Percentiles rank a stretch among this genome's conserved stretches.
Evolutionary conservation across 805 yeast species (phyloP).

Genomic region (Jamesozyma rosinii): DNA sequence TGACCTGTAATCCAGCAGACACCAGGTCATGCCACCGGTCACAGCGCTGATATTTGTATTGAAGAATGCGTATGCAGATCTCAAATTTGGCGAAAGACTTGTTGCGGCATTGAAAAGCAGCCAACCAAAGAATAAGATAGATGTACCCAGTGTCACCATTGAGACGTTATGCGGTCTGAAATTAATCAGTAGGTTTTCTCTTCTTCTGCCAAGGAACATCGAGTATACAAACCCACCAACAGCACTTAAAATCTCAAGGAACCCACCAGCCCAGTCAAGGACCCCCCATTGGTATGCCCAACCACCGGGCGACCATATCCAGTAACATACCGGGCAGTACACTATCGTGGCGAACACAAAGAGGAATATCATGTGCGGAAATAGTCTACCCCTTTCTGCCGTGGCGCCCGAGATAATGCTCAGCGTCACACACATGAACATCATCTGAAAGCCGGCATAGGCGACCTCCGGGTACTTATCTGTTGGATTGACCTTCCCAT

Average conservation of each 20-base stretch:
- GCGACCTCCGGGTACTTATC: conserved; percentile 67
- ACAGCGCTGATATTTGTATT: conserved; percentile 86
- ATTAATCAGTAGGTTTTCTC: conserved; percentile 64
- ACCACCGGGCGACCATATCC: conserved; percentile 91
- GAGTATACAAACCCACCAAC: conserved; percentile 82
- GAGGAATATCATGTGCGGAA: conserved; percentile 73
- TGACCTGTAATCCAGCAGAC: conserved; percentile 75
- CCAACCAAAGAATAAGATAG: conserved; percentile 91
- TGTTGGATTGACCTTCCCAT: conserved; percentile 32
- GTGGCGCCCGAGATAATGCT: conserved; percentile 88
- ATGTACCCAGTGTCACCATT: conserved; percentile 80
- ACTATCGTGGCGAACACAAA: conserved; percentile 88
- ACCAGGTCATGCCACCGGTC: conserved; percentile 88
- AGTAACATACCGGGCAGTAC: conserved; percentile 88
- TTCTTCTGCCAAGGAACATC: conserved; percentile 73
- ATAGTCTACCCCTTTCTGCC: conserved; percentile 85
- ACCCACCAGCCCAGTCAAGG: conserved; percentile 94
- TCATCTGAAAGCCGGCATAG: conserved; percentile 79
- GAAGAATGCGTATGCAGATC: conserved; percentile 83
- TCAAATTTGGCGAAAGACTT: conserved; percentile 69
- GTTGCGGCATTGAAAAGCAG: conserved; percentile 90
- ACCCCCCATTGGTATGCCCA: conserved; percentile 94
- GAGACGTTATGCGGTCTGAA: conserved; percentile 94
- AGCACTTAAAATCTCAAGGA: conserved; percentile 88
- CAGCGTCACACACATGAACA: conserved; percentile 84